Evolutionary conservation across 2,329 filamentous ascomycete genomes (phyloP).

Genomic region (Verticillium isaacii): DNA sequence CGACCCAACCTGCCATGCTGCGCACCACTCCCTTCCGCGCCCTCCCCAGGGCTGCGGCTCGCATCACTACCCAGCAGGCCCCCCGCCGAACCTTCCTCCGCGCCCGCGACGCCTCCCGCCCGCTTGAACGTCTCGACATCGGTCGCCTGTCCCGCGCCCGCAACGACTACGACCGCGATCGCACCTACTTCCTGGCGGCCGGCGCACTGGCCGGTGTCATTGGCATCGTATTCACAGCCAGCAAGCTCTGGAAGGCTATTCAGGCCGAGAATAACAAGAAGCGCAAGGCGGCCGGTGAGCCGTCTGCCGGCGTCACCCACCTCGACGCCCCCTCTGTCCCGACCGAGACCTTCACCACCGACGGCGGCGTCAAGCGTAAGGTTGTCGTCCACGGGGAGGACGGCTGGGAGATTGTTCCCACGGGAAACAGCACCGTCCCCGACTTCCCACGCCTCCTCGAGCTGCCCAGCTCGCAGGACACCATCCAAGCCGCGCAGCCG

Average conservation of each 20-base stretch:
- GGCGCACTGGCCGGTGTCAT: constrained; percentile 46
- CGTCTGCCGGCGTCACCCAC: constrained; percentile 18
- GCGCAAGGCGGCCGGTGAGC: constrained; percentile 17
- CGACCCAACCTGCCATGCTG: neutral
- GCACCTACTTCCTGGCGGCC: constrained; percentile 45
- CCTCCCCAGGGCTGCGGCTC: constrained; percentile 14
- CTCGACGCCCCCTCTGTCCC: constrained; percentile 37
- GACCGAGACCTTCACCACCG: constrained; percentile 40
- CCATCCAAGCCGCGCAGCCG: constrained; percentile 22
- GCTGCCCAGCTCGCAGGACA: constrained; percentile 34
- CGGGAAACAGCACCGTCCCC: constrained; percentile 75
- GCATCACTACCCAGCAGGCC: constrained; percentile 3
- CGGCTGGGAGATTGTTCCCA: constrained; percentile 70
- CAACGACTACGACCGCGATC: constrained; percentile 44
- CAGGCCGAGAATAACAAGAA: constrained; percentile 26
- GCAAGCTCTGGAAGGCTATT: constrained; percentile 42
- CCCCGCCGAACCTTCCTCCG: constrained; percentile 29
- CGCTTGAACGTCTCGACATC: constrained; percentile 46
- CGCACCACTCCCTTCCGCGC: constrained; percentile 12
- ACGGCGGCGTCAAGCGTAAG: constrained; percentile 48
- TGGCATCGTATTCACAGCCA: constrained; percentile 46
- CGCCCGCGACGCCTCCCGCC: constrained; percentile 21
- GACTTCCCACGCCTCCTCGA: constrained; percentile 70
- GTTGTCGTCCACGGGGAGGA: constrained; percentile 62
- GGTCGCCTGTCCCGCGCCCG: constrained; percentile 39